A percentile compares a stretch with the other conserved stretches of the same genome.
These are phyloP conservation scores for Beta macrorhiza DNA, from an alignment of 179 eudicot species.

Conservation along the genomic window DNA sequence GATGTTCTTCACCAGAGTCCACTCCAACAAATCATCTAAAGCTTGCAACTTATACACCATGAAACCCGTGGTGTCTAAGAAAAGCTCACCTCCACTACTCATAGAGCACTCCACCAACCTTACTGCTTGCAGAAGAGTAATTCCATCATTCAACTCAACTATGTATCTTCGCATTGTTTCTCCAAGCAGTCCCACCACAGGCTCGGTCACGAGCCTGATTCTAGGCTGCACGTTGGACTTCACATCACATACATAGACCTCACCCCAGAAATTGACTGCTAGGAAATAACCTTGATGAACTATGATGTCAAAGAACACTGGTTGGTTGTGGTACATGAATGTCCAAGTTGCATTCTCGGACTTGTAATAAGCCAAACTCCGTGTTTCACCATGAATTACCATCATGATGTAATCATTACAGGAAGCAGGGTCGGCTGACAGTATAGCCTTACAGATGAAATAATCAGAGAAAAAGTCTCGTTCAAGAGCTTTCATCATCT, in stretches of 20 bases:
- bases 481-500: no score
- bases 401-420: not conserved
- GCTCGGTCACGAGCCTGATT: not conserved
- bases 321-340: not conserved
- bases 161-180: not conserved
- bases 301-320: not conserved
- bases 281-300: not conserved
- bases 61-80: not conserved
- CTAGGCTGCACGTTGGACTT: no score
- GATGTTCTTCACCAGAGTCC: constrained; percentile 11
- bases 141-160: not conserved
- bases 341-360: not conserved
- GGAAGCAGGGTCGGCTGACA: not conserved
- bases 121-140: not conserved
- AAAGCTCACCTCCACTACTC: no score
- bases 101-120: not conserved
- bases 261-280: not conserved
- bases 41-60: constrained; percentile 6
- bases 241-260: not conserved
- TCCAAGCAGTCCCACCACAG: not conserved
- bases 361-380: not conserved
- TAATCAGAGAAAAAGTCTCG: no score
- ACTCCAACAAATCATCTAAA: not conserved
- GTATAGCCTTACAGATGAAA: no score
- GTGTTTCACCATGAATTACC: not conserved